Percentiles rank a stretch among this genome's conserved stretches.
These are phyloP conservation scores for Stephania japonica DNA, from an alignment of 164 flowering plant species.

Conservation along the genomic window DNA sequence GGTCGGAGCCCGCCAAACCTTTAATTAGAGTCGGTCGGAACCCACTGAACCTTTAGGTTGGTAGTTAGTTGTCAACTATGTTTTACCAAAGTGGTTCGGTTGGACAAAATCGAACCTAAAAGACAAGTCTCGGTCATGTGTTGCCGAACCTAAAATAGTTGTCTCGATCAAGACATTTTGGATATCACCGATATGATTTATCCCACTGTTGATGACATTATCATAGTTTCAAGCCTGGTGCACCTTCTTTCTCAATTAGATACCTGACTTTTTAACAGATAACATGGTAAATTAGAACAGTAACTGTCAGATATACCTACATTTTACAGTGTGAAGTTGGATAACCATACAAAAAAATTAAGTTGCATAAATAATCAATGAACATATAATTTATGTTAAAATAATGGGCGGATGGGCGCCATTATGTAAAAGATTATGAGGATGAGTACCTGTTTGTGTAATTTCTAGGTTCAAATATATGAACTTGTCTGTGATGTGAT, in stretches of 20 bases:
- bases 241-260: background rate
- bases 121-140: no score
- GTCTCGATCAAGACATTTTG: no score
- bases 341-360: background rate
- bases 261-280: background rate
- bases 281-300: background rate
- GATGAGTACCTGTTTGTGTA: background rate
- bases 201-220: background rate
- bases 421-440: background rate
- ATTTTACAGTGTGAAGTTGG: background rate
- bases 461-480: background rate
- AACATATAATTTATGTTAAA: conserved; percentile 2
- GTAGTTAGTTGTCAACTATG: no score
- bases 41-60: no score
- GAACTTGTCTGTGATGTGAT: background rate
- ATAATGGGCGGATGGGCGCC: background rate
- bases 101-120: no score
- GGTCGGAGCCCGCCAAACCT: no score
- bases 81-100: no score
- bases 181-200: background rate
- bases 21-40: no score
- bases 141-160: no score
- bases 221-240: background rate
- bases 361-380: background rate
- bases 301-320: background rate